Evolutionary conservation across 257 asterid species (phyloP), one percentile per base, ranked within the genome.

Genomic region (Cynanchum wilfordii): DNA sequence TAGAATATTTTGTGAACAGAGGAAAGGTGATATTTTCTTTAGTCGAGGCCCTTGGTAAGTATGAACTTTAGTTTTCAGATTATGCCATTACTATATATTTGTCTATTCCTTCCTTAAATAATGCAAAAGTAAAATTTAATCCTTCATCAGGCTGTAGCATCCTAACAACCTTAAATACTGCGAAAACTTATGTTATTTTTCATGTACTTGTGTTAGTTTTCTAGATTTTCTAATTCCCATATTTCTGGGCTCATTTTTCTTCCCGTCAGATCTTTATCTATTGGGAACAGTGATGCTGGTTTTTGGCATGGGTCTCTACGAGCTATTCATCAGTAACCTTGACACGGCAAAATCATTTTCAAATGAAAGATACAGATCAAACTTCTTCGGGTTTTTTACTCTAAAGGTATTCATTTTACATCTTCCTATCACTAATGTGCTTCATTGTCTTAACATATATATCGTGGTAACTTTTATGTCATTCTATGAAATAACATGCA

Each of bases 261-360:
- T 69, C 56, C 33, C 36, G 40, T 3, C 69, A 90, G 97, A 93
- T 88, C 89, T 90, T 50, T 93, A 93, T 78, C 87, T 93, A 42
- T 79, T 93, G 57, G 98, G 98, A 71, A 93, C 98, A 55, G 98
- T 93, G 82, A 93, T 93, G 98, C 40, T 93, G 84, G 97, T 93
- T 16, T 93, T 93, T 36, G 98, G 97, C 49, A 89, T 89, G 96
- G 97, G 98, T 59, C 96, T 93, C 3, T 93, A 93, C 70, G 98
- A 93, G 86, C 96, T 93, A 63, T 93, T 93, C 88, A 93, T 93
- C 83, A 93, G 97, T 79, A 93, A 91, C 77, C 95, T 93, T 27
- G 97, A 91, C 75, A 88, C 87, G 72, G 79, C 78, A 19, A 83
- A 84, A 78, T 79, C 88, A 72, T 55, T 68, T 73, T 77, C 90